Percentiles rank a stretch among this genome's conserved stretches.
Evolutionary conservation across 108 stramenopile species (phyloP).

Genomic region (Cylindrotheca closterium): DNA sequence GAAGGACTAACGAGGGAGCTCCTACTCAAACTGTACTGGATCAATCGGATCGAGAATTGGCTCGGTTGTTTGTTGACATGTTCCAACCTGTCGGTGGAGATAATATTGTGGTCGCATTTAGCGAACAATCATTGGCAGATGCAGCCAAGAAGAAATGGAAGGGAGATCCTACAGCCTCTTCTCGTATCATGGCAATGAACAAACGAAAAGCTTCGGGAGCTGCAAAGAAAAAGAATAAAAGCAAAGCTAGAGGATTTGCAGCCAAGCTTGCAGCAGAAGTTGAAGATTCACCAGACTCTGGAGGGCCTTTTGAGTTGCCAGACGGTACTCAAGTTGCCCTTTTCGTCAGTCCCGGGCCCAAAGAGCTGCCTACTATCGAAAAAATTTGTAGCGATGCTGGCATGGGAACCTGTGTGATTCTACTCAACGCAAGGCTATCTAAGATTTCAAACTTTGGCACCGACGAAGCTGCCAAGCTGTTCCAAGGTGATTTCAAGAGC

Average conservation of each 20-base stretch:
- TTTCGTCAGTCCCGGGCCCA: constrained; percentile 82
- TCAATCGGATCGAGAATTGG: constrained; percentile 81
- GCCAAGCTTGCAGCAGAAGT: constrained; percentile 73
- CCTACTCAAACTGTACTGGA: constrained; percentile 59
- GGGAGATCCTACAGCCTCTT: constrained; percentile 56
- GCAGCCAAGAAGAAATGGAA: constrained; percentile 70
- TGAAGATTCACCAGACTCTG: constrained; percentile 6
- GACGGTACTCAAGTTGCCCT: constrained; percentile 72
- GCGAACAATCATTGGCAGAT: constrained; percentile 56
- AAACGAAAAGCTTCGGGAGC: constrained; percentile 39
- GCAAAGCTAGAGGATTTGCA: constrained; percentile 77
- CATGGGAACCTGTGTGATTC: constrained; percentile 74
- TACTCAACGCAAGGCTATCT: constrained; percentile 73
- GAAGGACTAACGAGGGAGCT: constrained; percentile 21
- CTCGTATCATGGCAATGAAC: constrained; percentile 66
- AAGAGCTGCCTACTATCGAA: constrained; percentile 72
- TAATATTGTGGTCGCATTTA: constrained; percentile 70
- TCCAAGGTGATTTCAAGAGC: constrained; percentile 62
- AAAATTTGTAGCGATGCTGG: constrained; percentile 68
- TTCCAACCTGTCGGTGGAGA: constrained; percentile 84
- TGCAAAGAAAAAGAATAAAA: constrained; percentile 33
- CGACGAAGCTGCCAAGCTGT: constrained; percentile 46
- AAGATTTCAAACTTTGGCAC: constrained; percentile 59
- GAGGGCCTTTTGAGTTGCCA: constrained; percentile 66
- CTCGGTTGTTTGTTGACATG: constrained; percentile 85